Conservation (phyloP, 495 filamentous ascomycete genomes). For the Neurospora sp. region DNA sequence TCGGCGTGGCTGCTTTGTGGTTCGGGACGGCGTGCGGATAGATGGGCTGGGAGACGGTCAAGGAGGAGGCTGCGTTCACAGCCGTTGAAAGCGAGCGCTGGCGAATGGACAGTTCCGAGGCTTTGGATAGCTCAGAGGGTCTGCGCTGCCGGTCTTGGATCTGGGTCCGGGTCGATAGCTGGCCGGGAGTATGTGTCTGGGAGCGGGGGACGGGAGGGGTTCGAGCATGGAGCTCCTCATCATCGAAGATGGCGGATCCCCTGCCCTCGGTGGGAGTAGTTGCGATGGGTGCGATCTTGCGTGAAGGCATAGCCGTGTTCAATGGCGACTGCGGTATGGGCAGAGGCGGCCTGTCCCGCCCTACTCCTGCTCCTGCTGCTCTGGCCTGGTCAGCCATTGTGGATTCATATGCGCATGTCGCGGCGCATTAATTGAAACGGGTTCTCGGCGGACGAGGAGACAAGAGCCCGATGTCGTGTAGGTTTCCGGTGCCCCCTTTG, state of each 20-base stretch:
- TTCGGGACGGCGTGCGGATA: conserved; percentile 13
- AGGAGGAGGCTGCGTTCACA: conserved; percentile 13
- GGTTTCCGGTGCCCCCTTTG: background rate
- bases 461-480: background rate
- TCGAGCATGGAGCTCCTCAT: conserved; percentile 16
- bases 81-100: conserved; percentile 38
- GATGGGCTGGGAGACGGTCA: conserved; percentile 9
- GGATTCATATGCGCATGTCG: conserved; percentile 21
- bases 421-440: conserved; percentile 8
- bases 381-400: conserved; percentile 30
- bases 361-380: conserved; percentile 10
- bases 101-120: conserved; percentile 38
- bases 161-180: conserved; percentile 34
- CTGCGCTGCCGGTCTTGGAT: conserved; percentile 35
- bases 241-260: conserved; percentile 9
- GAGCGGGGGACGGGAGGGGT: conserved; percentile 32
- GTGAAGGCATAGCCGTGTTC: conserved; percentile 27
- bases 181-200: conserved; percentile 38
- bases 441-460: background rate
- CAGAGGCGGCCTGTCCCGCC: conserved; percentile 12
- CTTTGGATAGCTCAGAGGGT: conserved; percentile 33
- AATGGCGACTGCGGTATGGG: conserved; percentile 18
- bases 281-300: conserved; percentile 26
- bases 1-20: conserved; percentile 19
- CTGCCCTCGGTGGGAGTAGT: conserved; percentile 10